Conservation (phyloP, 768 basidiomycete species). For the Trichaptum fuscoviolaceum region DNA sequence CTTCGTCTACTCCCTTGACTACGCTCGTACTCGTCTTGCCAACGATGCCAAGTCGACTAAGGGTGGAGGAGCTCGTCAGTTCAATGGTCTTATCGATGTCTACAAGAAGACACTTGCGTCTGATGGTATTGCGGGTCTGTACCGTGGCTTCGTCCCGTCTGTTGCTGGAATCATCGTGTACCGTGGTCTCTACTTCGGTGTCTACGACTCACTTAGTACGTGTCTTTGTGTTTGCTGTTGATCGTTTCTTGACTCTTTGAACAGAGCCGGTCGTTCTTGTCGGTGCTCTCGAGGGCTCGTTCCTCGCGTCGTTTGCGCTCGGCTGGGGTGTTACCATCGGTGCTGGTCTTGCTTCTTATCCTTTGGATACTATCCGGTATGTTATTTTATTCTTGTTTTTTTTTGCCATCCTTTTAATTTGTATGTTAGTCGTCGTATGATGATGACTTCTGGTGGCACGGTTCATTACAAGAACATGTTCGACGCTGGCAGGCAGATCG, state of each 20-base stretch:
- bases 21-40: conserved; percentile 98
- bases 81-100: conserved; percentile 97
- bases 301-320: conserved; percentile 94
- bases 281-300: conserved; percentile 91
- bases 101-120: conserved; percentile 96
- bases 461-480: conserved; percentile 99
- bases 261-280: conserved; percentile 95
- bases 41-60: conserved; percentile 97
- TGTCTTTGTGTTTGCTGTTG: conserved; percentile 22
- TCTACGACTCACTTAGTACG: conserved; percentile 90
- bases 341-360: conserved; percentile 98
- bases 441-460: conserved; percentile 98
- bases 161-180: conserved; percentile 99
- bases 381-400: conserved; percentile 18
- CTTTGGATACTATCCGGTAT: conserved; percentile 86
- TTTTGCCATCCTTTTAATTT: conserved; percentile 16
- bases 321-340: conserved; percentile 99
- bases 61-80: conserved; percentile 89
- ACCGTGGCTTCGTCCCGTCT: conserved; percentile 99
- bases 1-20: conserved; percentile 99
- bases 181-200: conserved; percentile 99
- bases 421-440: conserved; percentile 93
- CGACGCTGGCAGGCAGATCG: conserved; percentile 90
- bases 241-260: conserved; percentile 20
- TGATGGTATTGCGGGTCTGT: conserved; percentile 98